Evolutionary conservation across 306 rosid genomes (phyloP).

Genomic region (Alnus rubra): DNA sequence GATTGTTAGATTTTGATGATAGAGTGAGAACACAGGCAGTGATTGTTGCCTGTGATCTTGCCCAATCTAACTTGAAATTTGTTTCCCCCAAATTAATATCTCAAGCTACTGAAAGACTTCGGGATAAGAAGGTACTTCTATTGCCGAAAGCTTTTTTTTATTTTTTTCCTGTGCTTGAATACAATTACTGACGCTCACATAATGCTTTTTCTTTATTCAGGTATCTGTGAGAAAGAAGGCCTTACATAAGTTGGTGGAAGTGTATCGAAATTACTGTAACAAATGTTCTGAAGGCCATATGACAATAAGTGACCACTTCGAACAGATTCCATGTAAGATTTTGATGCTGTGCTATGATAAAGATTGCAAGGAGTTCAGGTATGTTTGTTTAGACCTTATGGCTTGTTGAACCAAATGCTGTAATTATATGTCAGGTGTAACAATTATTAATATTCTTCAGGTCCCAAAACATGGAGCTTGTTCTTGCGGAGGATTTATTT

Average conservation of each 20-base stretch:
- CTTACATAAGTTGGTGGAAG: slow-evolving; percentile 69
- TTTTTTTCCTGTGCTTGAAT: slow-evolving; percentile 3
- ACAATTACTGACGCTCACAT: slow-evolving; percentile 16
- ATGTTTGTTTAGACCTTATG: slow-evolving; percentile 32
- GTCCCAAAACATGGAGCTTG: slow-evolving; percentile 75
- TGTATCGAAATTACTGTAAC: slow-evolving; percentile 72
- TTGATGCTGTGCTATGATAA: slow-evolving; percentile 89
- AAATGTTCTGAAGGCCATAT: slow-evolving; percentile 69
- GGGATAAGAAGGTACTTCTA: slow-evolving; percentile 81
- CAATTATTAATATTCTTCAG: slow-evolving; percentile 38
- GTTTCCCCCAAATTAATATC: slow-evolving; percentile 61
- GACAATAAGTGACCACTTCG: slow-evolving; percentile 56
- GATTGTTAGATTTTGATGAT: slow-evolving; percentile 76
- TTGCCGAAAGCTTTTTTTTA: neutral
- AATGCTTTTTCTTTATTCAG: slow-evolving; percentile 42
- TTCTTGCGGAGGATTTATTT: slow-evolving; percentile 74
- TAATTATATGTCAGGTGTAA: slow-evolving; percentile 22
- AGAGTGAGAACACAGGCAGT: slow-evolving; percentile 86
- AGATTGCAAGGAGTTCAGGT: slow-evolving; percentile 92
- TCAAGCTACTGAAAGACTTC: slow-evolving; percentile 71
- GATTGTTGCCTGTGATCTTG: slow-evolving; percentile 84
- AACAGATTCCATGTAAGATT: slow-evolving; percentile 82
- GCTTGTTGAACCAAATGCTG: slow-evolving; percentile 28
- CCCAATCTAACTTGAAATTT: slow-evolving; percentile 52
- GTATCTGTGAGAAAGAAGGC: slow-evolving; percentile 74